Percentiles rank a stretch among this genome's conserved stretches.
Evolutionary conservation across 1,139 yeast genomes (phyloP).

Genomic region (Scheffersomyces lignicola): DNA sequence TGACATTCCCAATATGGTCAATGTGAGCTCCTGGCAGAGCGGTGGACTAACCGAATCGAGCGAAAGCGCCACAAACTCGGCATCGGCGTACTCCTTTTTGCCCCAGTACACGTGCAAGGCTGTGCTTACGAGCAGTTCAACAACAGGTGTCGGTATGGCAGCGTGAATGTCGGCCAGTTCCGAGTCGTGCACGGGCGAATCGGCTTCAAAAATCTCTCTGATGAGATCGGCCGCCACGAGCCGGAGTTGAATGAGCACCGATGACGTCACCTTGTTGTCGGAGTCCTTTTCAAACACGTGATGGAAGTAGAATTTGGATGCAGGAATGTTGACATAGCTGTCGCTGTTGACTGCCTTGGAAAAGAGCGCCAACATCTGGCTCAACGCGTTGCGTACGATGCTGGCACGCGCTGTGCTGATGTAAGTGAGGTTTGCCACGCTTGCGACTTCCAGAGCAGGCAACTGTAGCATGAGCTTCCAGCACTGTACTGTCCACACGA

Average conservation of each 20-base stretch:
- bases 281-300: constrained; percentile 20
- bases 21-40: constrained; percentile 46
- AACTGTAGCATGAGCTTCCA: constrained; percentile 21
- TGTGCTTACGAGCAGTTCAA: constrained; percentile 39
- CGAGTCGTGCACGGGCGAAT: constrained; percentile 11
- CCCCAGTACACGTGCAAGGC: constrained; percentile 30
- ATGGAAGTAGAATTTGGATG: constrained; percentile 26
- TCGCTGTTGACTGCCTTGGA: constrained; percentile 36
- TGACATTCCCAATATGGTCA: constrained; percentile 46
- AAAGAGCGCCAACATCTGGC: constrained; percentile 42
- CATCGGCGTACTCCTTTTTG: constrained; percentile 26
- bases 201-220: constrained; percentile 24
- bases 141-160: constrained; percentile 24
- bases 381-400: constrained; percentile 39
- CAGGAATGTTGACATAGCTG: constrained; percentile 22
- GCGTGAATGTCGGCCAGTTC: constrained; percentile 9
- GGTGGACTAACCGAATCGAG: constrained; percentile 55
- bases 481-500: constrained; percentile 20
- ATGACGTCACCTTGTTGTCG: constrained; percentile 22
- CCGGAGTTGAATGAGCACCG: constrained; percentile 43
- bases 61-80: constrained; percentile 42
- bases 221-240: constrained; percentile 39
- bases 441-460: constrained; percentile 21
- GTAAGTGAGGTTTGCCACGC: constrained; percentile 35
- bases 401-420: constrained; percentile 37